Percentiles rank a stretch among this genome's conserved stretches.
phyloP scores from a whole-genome alignment of 2,329 filamentous ascomycete genomes.

The Beauveria australis region DNA sequence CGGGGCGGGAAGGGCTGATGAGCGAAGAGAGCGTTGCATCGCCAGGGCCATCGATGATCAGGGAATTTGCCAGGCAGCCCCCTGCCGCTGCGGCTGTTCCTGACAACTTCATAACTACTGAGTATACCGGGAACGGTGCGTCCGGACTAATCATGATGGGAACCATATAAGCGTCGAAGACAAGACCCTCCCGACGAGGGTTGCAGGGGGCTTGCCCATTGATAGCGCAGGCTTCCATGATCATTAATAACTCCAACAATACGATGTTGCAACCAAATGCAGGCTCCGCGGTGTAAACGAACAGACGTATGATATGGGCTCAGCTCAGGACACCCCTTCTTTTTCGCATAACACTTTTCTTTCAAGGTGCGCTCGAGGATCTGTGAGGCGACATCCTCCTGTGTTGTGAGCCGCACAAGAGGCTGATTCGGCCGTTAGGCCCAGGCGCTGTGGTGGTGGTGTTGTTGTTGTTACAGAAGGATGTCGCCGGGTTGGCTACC shows the following conservation, averaged over 20 bases:
- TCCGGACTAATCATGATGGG: no score
- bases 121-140: no score
- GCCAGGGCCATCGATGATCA: not conserved
- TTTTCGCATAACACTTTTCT: not conserved
- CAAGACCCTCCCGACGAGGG: not conserved
- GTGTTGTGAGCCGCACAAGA: not conserved
- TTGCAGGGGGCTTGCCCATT: not conserved
- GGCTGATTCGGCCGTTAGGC: not conserved
- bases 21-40: not conserved
- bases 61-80: not conserved
- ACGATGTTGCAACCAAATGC: not conserved
- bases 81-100: not conserved
- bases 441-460: not conserved
- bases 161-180: not conserved
- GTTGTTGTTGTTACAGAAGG: not conserved
- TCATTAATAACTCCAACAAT: not conserved
- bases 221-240: not conserved
- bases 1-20: slow-evolving; percentile 3
- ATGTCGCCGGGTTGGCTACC: not conserved
- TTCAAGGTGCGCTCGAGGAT: not conserved
- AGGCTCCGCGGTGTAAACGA: not conserved
- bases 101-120: not conserved
- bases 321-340: not conserved
- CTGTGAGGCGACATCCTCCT: not conserved
- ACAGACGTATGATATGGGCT: not conserved